Base-by-base conservation (phyloP, 1,284 basidiomycete species). In the Tranzscheliella williamsii region DNA sequence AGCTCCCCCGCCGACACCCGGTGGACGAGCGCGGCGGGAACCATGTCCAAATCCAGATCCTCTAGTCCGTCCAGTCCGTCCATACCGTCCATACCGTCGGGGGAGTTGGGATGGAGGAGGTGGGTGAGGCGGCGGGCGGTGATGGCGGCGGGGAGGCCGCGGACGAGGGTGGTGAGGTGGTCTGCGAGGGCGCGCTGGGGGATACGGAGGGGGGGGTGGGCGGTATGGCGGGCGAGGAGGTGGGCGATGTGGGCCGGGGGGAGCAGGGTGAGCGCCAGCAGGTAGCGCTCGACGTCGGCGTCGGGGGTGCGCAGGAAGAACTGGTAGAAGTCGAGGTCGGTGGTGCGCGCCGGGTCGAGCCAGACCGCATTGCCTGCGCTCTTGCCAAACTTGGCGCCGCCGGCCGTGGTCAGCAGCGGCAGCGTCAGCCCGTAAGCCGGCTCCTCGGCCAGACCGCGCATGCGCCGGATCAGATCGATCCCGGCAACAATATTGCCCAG, bases 401-500 rank as follows among this genome's bases (percentile, higher is more conserved):
- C 83, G 0, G 87, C 82, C 0, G 90, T 95, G 1, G 91, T 94
- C 22, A 98, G 82, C n/a, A 99, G 81, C 5, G 93, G 94, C 5
- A 93, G 89, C 0, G 94, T 98, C 34, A 99, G 78, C 0, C 92
- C 94, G 76, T 85, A 97, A 0, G 86, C 89, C 6, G 73, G 73
- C 44, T 63, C 67, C 58, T 12, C 65, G 55, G 34, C 42, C 13
- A 34, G 32, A n/a, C 47, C 41, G 2, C 45, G 71, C 35, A 82
- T 75, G 8, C 85, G 84, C 45, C 84, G 84, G 67, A 96, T 92
- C 34, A 96, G 83, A 48, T 96, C 91, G 24, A 95, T 83, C 4
- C 93, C 93, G 7, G 90, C 89, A 17, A 91, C 81, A 58, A 98
- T 96, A 76, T 98, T 98, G n/a, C 95, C 94, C 87, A 93, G 93